Conservation (phyloP, 2,329 filamentous ascomycete species). For the Pseudogymnoascus sp. region DNA sequence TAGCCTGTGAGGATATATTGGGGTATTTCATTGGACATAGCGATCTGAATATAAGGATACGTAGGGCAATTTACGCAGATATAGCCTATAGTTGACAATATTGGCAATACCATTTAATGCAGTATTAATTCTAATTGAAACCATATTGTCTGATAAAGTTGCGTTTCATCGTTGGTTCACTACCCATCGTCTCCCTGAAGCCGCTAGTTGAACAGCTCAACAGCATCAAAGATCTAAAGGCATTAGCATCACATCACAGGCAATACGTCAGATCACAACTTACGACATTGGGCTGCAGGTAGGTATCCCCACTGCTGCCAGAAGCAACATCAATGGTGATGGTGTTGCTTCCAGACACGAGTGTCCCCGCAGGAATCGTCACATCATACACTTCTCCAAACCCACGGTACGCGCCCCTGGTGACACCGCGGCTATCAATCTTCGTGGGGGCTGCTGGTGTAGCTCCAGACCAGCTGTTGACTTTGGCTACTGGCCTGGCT, state of each 20-base stretch:
- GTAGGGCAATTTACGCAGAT: neutral
- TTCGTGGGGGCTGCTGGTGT: constrained; percentile 48
- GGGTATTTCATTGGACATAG: neutral
- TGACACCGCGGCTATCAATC: constrained; percentile 57
- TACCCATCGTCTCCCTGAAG: neutral
- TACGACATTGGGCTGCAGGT: constrained; percentile 49
- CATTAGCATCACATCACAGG: neutral
- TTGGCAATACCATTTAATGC: no score
- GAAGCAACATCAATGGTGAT: constrained; percentile 51
- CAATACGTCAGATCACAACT: constrained; percentile 16
- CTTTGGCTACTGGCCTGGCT: constrained; percentile 45
- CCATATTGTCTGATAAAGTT: neutral
- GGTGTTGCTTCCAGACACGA: constrained; percentile 54
- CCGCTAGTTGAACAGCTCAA: neutral
- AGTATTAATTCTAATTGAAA: neutral
- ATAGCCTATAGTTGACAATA: neutral
- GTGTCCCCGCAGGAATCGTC: constrained; percentile 47
- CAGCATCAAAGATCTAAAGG: neutral
- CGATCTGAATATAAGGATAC: neutral
- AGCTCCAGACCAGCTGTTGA: constrained; percentile 45
- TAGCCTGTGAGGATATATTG: constrained; percentile 16
- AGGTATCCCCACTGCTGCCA: constrained; percentile 46
- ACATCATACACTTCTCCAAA: constrained; percentile 56
- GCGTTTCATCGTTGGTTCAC: neutral
- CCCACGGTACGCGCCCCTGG: constrained; percentile 56